phyloP scores from a whole-genome alignment of 495 filamentous ascomycete species.

The Penicillium samsonianum region DNA sequence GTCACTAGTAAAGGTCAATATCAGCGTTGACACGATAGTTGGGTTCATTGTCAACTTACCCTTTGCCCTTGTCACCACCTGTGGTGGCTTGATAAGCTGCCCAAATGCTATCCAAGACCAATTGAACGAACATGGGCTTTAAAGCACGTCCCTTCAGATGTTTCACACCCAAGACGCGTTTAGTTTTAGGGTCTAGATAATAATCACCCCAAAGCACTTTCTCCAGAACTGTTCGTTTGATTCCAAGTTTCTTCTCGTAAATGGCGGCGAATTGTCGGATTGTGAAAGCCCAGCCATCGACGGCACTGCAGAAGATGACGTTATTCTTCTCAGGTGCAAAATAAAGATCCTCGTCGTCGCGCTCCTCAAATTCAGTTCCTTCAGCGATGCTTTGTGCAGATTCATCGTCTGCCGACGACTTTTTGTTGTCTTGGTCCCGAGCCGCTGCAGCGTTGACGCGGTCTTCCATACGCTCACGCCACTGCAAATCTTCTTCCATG shows the following conservation, averaged over 20 bases:
- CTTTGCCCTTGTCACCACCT: slow-evolving; percentile 77
- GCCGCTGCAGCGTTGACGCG: slow-evolving; percentile 61
- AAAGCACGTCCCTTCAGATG: slow-evolving; percentile 88
- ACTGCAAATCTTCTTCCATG: slow-evolving; percentile 98
- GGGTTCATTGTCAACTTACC: slow-evolving; percentile 49
- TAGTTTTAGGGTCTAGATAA: slow-evolving; percentile 96
- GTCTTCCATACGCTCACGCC: slow-evolving; percentile 91
- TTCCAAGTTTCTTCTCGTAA: slow-evolving; percentile 96
- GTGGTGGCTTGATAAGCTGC: slow-evolving; percentile 92
- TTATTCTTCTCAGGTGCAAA: slow-evolving; percentile 98
- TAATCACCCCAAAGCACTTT: slow-evolving; percentile 97
- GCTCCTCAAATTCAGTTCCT: slow-evolving; percentile 73
- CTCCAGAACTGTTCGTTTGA: slow-evolving; percentile 87
- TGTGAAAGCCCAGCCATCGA: slow-evolving; percentile 98
- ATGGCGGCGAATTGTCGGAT: slow-evolving; percentile 89
- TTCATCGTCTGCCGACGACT: slow-evolving; percentile 52
- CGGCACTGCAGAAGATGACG: slow-evolving; percentile 96
- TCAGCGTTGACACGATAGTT: slow-evolving; percentile 29
- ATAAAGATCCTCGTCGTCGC: slow-evolving; percentile 95
- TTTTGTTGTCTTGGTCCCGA: slow-evolving; percentile 42
- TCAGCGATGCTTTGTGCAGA: slow-evolving; percentile 40
- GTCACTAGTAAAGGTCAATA: slow-evolving; percentile 56
- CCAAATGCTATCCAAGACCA: slow-evolving; percentile 96
- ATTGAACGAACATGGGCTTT: slow-evolving; percentile 97
- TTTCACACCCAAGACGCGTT: slow-evolving; percentile 84